phyloP scores from a whole-genome alignment of 1,284 basidiomycete species.

The Heimioporus retisporus region DNA sequence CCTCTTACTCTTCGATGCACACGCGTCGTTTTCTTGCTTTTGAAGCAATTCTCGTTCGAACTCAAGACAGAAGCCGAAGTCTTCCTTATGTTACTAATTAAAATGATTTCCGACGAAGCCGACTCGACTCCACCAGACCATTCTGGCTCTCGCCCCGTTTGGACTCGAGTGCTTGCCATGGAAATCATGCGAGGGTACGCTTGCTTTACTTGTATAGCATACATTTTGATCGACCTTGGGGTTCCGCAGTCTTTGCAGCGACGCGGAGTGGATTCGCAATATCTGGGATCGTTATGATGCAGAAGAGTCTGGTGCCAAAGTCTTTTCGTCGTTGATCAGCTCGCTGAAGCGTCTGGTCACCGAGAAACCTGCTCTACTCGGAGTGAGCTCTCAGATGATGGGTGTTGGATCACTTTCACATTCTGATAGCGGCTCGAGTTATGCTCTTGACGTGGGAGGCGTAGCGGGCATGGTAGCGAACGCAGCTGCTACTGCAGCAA shows the following conservation, averaged over 20 bases:
- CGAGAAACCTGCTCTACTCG: constrained; percentile 88
- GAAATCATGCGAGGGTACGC: constrained; percentile 89
- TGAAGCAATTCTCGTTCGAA: constrained; percentile 92
- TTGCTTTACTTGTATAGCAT: neutral
- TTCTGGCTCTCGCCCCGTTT: constrained; percentile 67
- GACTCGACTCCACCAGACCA: constrained; percentile 50
- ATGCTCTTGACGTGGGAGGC: constrained; percentile 72
- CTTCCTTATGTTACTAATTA: constrained; percentile 86
- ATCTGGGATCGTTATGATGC: constrained; percentile 89
- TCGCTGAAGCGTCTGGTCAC: constrained; percentile 88
- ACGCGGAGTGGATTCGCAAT: constrained; percentile 83
- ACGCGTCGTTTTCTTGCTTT: constrained; percentile 92
- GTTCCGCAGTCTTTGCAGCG: constrained; percentile 76
- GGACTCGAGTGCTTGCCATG: constrained; percentile 93
- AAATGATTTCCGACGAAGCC: constrained; percentile 78
- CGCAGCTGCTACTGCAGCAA: constrained; percentile 86
- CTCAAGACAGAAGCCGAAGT: constrained; percentile 86
- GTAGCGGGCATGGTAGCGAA: constrained; percentile 88
- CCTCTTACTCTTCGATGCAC: constrained; percentile 92
- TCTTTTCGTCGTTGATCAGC: constrained; percentile 85
- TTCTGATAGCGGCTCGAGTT: constrained; percentile 50
- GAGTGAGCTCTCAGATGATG: constrained; percentile 82
- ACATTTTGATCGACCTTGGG: constrained; percentile 13
- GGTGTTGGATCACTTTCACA: constrained; percentile 72
- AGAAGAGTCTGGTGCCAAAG: constrained; percentile 66